Conservation (phyloP, 345 rosid species). For the Lepidium aucheri region DNA sequence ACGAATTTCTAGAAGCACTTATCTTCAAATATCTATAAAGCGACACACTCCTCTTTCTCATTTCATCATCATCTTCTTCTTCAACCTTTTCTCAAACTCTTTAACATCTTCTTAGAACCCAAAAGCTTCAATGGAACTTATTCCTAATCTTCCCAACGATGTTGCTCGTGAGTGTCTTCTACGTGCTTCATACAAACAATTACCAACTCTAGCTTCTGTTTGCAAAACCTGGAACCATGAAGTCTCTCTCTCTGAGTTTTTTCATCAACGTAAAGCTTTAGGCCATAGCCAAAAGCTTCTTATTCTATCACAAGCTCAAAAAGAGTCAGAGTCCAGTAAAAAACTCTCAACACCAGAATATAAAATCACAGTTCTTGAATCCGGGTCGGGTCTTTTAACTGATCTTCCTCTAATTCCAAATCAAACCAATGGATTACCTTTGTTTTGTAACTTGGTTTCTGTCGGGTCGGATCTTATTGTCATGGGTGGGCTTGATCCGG, state of each 20-base stretch:
- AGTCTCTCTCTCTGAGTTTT: conserved; percentile 41
- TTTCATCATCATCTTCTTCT: conserved; percentile 11
- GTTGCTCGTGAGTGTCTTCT: conserved; percentile 53
- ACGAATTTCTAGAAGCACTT: conserved; percentile 21
- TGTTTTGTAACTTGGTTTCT: conserved; percentile 51
- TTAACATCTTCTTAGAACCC: neutral
- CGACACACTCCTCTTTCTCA: conserved; percentile 2
- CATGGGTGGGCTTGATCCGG: conserved; percentile 73
- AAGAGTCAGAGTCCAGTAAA: conserved; percentile 30
- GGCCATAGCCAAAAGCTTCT: conserved; percentile 39
- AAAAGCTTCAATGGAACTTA: conserved; percentile 37
- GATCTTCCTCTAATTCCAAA: conserved; percentile 52
- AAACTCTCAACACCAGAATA: conserved; percentile 23
- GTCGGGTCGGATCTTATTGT: conserved; percentile 61
- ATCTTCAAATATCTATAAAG: conserved; percentile 20
- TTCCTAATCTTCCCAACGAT: conserved; percentile 58
- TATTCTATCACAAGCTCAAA: conserved; percentile 49
- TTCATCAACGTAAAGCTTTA: conserved; percentile 24
- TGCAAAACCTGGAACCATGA: conserved; percentile 58
- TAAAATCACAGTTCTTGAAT: conserved; percentile 40
- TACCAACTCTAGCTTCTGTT: conserved; percentile 35
- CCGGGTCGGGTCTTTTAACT: conserved; percentile 45
- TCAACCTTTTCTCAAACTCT: conserved; percentile 10
- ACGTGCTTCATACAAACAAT: conserved; percentile 37
- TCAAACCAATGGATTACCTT: conserved; percentile 39